Conservation (phyloP, 768 basidiomycete genomes). For the Macrolepiota fuliginosa region DNA sequence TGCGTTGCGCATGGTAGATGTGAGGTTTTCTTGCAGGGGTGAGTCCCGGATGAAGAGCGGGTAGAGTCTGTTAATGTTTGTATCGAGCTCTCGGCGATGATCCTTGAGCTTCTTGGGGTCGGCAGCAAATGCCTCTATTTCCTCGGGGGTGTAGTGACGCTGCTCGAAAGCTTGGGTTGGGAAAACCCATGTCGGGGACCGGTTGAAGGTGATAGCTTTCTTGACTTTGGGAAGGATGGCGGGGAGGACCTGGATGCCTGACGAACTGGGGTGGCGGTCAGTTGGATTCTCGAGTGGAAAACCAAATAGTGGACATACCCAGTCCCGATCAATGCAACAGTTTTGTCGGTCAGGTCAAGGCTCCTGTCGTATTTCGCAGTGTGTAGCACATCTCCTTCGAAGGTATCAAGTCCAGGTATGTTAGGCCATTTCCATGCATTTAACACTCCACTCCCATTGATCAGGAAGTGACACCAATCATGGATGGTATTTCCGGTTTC, state of each 20-base stretch:
- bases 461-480: slow-evolving; percentile 24
- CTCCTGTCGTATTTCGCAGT: slow-evolving; percentile 24
- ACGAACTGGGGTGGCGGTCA: slow-evolving; percentile 19
- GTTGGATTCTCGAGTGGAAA: neutral
- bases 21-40: slow-evolving; percentile 25
- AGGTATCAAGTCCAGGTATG: slow-evolving; percentile 26
- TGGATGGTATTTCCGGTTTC: slow-evolving; percentile 7
- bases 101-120: slow-evolving; percentile 34
- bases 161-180: slow-evolving; percentile 19
- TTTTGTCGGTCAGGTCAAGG: slow-evolving; percentile 27
- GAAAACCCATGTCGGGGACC: slow-evolving; percentile 26
- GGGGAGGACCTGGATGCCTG: slow-evolving; percentile 27
- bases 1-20: slow-evolving; percentile 20
- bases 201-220: slow-evolving; percentile 29
- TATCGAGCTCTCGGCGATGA: slow-evolving; percentile 39
- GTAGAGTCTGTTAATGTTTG: slow-evolving; percentile 29
- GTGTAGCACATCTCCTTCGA: slow-evolving; percentile 26
- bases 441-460: slow-evolving; percentile 26
- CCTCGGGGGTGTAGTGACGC: slow-evolving; percentile 33
- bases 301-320: slow-evolving; percentile 15
- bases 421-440: slow-evolving; percentile 33
- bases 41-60: slow-evolving; percentile 25
- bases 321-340: slow-evolving; percentile 32
- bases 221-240: slow-evolving; percentile 28
- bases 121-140: slow-evolving; percentile 31